phyloP scores from a whole-genome alignment of 2,329 filamentous ascomycete genomes.

The Penicillium fuscoglaucum region DNA sequence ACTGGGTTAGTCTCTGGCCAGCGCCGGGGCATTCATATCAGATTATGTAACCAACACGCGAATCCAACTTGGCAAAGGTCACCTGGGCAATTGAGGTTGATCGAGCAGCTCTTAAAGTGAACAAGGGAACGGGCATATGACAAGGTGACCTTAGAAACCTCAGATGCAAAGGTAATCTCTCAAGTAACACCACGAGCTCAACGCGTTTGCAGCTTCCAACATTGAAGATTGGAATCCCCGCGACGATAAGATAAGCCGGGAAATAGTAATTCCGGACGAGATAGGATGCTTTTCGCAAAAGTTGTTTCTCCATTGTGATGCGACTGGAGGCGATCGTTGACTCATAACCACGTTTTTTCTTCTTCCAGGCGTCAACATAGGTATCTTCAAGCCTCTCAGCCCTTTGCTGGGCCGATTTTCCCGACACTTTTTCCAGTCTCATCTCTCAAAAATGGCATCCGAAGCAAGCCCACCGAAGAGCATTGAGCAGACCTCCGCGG shows the following conservation, averaged over 20 bases:
- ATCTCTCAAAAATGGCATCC: constrained; percentile 31
- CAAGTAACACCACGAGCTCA: not conserved
- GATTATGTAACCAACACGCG: constrained; percentile 3
- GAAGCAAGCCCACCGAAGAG: constrained; percentile 19
- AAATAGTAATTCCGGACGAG: constrained; percentile 26
- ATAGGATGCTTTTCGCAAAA: constrained; percentile 27
- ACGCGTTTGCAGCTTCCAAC: not conserved
- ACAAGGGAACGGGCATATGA: not conserved
- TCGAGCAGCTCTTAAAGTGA: not conserved
- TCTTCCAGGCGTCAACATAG: constrained; percentile 32
- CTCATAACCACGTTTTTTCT: constrained; percentile 3
- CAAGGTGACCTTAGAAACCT: not conserved
- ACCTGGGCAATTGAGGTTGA: not conserved
- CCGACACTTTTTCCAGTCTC: constrained; percentile 8
- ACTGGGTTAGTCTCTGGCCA: not conserved
- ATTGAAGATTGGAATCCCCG: no score
- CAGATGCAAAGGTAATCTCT: not conserved
- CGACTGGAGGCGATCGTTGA: constrained; percentile 10
- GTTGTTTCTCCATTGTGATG: constrained; percentile 11
- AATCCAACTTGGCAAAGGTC: not conserved
- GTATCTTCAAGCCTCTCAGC: constrained; percentile 26
- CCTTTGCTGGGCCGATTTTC: constrained; percentile 30
- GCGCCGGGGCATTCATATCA: not conserved
- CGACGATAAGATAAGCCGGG: constrained; percentile 34
- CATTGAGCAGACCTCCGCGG: constrained; percentile 23